Evolutionary conservation across 345 rosid genomes (phyloP), one percentile per base, ranked within the genome.

Genomic region (Turnera subulata): DNA sequence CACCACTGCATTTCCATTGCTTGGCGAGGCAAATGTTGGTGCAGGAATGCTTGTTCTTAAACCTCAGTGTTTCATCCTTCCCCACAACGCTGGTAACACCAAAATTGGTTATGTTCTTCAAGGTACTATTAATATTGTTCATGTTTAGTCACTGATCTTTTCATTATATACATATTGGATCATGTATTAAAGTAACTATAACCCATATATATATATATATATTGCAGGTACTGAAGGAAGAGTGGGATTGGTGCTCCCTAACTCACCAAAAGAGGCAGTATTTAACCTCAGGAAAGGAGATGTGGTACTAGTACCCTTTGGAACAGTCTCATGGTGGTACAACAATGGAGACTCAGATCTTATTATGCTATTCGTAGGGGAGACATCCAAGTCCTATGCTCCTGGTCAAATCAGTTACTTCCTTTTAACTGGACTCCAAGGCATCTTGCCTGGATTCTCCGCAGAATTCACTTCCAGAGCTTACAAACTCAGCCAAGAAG

Each of bases 251-350:
- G 46, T 72, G 20, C 19, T 45, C 16, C 68, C 66, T 0, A 55
- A 68, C 18, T 18, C 55, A 10, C 18, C 68, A 21, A 11, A 62
- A 7, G 68, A 59, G 24, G 22, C 16, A 11, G 61, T 66, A 8
- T 4, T 77, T 2, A 52, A 48, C 5, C 58, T 77, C 1, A 43
- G 29, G 33, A 73, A 58, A 35, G 78, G 81, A 20, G 73, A 66
- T 22, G 6, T 67, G 0, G 45, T 77, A 21, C 65, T 68, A 0
- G 18, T 73, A 2, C 76, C 78, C 0, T 4, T 19, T 0, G 76
- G 74, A 56, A 7, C 58, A 35, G 22, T 55, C 15, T 73, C 82
- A 6, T 72, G 77, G 75, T 77, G 82, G 82, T 70, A 56, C 44
- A 73, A 77, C 15, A 16, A 58, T 58, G 71, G 73, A 25, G 42